These are phyloP conservation scores for Nemania diffusa DNA, from an alignment of 2,329 filamentous ascomycete species.

Conservation along the genomic window DNA sequence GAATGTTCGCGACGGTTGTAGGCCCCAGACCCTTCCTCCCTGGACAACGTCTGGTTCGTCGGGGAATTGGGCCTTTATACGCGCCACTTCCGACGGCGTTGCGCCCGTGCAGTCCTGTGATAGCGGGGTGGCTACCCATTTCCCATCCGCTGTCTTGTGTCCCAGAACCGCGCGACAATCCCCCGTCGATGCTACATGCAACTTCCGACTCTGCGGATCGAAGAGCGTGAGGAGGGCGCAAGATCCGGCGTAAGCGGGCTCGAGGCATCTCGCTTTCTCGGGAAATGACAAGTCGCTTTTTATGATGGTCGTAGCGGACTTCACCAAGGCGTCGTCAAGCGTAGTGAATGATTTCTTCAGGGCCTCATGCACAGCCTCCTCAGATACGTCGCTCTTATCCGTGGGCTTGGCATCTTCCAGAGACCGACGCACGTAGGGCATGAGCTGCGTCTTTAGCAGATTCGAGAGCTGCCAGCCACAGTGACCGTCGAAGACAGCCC, in stretches of 20 bases:
- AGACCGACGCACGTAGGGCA: conserved; percentile 47
- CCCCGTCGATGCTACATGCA: conserved; percentile 73
- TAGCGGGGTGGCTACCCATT: conserved; percentile 64
- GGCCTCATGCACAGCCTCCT: conserved; percentile 48
- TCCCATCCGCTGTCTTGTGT: conserved; percentile 54
- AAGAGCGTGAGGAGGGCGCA: conserved; percentile 64
- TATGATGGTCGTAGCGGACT: conserved; percentile 42
- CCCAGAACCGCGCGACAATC: conserved; percentile 58
- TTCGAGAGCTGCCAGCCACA: conserved; percentile 51
- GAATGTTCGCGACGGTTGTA: conserved; percentile 71
- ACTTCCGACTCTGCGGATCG: conserved; percentile 61
- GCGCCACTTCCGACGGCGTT: conserved; percentile 66
- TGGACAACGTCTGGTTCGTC: conserved; percentile 68
- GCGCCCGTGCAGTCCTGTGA: conserved; percentile 74
- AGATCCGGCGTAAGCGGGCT: conserved; percentile 47
- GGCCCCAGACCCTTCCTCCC: conserved; percentile 69
- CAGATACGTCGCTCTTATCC: conserved; percentile 32
- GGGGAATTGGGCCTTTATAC: conserved; percentile 68
- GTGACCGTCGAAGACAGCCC: conserved; percentile 52
- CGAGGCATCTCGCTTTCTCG: conserved; percentile 46
- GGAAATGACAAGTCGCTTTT: conserved; percentile 47
- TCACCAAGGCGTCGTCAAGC: conserved; percentile 51
- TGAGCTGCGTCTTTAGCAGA: conserved; percentile 46
- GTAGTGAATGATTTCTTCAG: conserved; percentile 53
- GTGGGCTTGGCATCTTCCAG: conserved; percentile 37